A percentile compares a stretch with the other conserved stretches of the same genome.
phyloP scores from a whole-genome alignment of 768 basidiomycete species.

The Naganishia friedmannii region DNA sequence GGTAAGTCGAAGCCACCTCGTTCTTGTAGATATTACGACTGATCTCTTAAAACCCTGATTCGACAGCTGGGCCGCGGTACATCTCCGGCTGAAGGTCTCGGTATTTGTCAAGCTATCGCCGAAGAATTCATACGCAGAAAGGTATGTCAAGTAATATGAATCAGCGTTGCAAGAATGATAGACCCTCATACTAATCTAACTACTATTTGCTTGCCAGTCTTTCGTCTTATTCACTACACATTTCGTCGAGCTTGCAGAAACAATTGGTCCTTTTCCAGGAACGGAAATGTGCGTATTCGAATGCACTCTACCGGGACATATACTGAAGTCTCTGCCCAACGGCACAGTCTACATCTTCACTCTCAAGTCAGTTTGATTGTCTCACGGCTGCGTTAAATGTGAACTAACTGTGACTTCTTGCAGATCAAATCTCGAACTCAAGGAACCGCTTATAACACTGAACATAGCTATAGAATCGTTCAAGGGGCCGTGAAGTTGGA shows the following conservation, averaged over 20 bases:
- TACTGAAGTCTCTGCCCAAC: slow-evolving; percentile 14
- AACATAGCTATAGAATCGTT: slow-evolving; percentile 49
- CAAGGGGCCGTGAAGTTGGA: slow-evolving; percentile 42
- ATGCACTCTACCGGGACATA: slow-evolving; percentile 1
- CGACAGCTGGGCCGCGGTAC: slow-evolving; percentile 68
- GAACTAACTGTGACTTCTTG: slow-evolving; percentile 19
- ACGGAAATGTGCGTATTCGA: slow-evolving; percentile 64
- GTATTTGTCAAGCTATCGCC: slow-evolving; percentile 53
- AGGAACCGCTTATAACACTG: slow-evolving; percentile 29
- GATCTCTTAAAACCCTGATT: not conserved
- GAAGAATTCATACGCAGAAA: slow-evolving; percentile 62
- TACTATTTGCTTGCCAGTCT: slow-evolving; percentile 57
- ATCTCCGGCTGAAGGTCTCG: slow-evolving; percentile 71
- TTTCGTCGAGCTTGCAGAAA: slow-evolving; percentile 73
- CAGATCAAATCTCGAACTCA: slow-evolving; percentile 20
- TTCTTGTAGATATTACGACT: not conserved
- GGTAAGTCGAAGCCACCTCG: slow-evolving; percentile 25
- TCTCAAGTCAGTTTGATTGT: slow-evolving; percentile 60
- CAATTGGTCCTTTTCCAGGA: slow-evolving; percentile 71
- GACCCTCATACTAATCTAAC: slow-evolving; percentile 58
- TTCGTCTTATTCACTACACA: slow-evolving; percentile 74
- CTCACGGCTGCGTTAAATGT: not conserved
- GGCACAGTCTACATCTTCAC: slow-evolving; percentile 70
- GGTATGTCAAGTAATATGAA: slow-evolving; percentile 53
- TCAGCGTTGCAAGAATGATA: not conserved